Base-by-base conservation (phyloP, 2,329 filamentous ascomycete species). In the Fusarium sp. region DNA sequence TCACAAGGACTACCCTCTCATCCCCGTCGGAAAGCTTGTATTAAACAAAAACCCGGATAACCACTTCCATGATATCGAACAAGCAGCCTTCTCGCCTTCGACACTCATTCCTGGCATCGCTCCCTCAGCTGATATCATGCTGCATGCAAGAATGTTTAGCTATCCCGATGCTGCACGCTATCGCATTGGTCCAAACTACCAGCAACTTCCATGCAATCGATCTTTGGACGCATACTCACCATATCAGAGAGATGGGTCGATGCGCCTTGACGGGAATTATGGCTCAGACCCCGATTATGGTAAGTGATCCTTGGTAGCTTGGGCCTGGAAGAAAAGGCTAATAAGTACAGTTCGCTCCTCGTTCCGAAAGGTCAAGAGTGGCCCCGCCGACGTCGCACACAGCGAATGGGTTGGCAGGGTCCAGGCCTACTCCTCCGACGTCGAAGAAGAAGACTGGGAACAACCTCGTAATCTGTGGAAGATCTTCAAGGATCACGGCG, bases 181-280 rank as follows among this genome's bases (percentile, higher is more conserved):
- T 78, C 83, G 86, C 3, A 82, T 88, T n/a, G 86, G 86, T 5
- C 80, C 84, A 41, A 88, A 88, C 65, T 79, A 86, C 29, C 83
- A 86, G 60, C 84, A 87, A 61, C 78, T 88, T 1, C 86, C 84
- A 3, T 73, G 56, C 49, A 80, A 80, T 52, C 27, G 62, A 11
- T 48, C 62, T 10, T 18, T 63, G 8, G 57, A 63, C 2, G 29
- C 23, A 3, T 63, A 55, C 4, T 65, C 62, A 3, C 58, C 48
- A 5, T 55, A 63, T 10, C 46, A 65, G 16, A 21, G 35, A 5
- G 62, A 42, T 8, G 58, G 58, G 0, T 35, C 62, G 0, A 65
- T 63, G 48, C 48, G 35, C 2, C 23, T 65, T 11, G 58, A 63
- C 29, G 48, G 62, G 0, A 65, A 63, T 3, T 63, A 63, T 3